These are phyloP conservation scores for Ascochyta pisi DNA, from an alignment of 2,329 filamentous ascomycete genomes.

Conservation along the genomic window DNA sequence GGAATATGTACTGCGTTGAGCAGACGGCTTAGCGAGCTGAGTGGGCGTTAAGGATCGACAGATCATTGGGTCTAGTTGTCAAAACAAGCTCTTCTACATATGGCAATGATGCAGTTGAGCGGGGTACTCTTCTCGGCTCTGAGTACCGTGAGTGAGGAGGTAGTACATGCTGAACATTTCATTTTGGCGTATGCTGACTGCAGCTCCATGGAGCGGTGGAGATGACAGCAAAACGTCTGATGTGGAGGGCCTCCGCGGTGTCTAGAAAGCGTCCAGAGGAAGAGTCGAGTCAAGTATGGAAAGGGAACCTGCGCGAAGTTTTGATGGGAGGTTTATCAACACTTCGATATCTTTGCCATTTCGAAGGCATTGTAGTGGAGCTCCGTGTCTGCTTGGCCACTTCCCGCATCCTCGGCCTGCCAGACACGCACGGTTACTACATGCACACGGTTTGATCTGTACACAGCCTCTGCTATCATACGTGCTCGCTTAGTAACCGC, in stretches of 20 bases:
- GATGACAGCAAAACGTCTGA: neutral
- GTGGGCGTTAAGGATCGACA: conserved; percentile 5
- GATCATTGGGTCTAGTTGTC: neutral
- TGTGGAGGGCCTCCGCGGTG: neutral
- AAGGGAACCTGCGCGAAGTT: neutral
- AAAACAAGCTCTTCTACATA: neutral
- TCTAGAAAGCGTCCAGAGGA: neutral
- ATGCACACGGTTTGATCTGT: too few relatives aligned
- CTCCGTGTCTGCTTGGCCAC: too few relatives aligned
- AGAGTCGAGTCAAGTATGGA: neutral
- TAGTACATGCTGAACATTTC: too few relatives aligned
- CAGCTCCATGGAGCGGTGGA: neutral
- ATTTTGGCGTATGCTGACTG: conserved; percentile 9
- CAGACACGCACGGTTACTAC: too few relatives aligned
- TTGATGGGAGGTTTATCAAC: too few relatives aligned
- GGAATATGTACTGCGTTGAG: neutral
- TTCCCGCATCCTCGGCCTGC: too few relatives aligned
- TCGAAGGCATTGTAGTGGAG: too few relatives aligned
- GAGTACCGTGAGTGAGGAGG: too few relatives aligned
- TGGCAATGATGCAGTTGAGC: neutral
- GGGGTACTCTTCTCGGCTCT: too few relatives aligned
- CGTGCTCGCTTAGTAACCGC: neutral
- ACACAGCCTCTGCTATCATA: neutral
- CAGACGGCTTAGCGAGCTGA: conserved; percentile 2
- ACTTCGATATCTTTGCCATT: too few relatives aligned